Evolutionary conservation across 2,329 filamentous ascomycete genomes (phyloP).

Genomic region (Fusarium poae): DNA sequence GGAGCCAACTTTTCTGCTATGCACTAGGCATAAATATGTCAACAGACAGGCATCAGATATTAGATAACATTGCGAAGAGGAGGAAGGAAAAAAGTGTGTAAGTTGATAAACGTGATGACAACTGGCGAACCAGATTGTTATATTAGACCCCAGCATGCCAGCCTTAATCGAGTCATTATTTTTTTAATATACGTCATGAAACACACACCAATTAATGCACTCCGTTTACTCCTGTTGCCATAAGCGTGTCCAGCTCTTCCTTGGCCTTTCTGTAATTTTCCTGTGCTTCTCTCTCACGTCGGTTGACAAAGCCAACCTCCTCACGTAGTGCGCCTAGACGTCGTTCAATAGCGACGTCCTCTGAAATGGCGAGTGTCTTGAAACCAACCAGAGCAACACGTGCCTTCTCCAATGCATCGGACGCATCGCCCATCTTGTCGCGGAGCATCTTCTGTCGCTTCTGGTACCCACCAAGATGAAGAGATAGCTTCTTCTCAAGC

Average conservation of each 20-base stretch:
- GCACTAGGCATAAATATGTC: constrained; percentile 2
- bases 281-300: constrained; percentile 89
- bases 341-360: constrained; percentile 79
- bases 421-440: constrained; percentile 82
- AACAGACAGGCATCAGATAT: not conserved
- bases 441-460: constrained; percentile 84
- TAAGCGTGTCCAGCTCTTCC: constrained; percentile 80
- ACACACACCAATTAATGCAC: constrained; percentile 52
- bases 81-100: constrained; percentile 3
- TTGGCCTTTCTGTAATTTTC: constrained; percentile 82
- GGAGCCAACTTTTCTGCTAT: no score
- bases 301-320: constrained; percentile 85
- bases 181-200: constrained; percentile 46
- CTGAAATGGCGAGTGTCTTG: constrained; percentile 79
- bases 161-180: constrained; percentile 34
- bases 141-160: constrained; percentile 37
- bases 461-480: constrained; percentile 91
- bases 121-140: constrained; percentile 35
- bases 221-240: constrained; percentile 53
- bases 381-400: constrained; percentile 79
- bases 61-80: constrained; percentile 4
- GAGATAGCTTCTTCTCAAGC: constrained; percentile 90
- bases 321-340: constrained; percentile 81
- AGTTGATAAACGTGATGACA: constrained; percentile 21
- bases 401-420: constrained; percentile 79